Base-by-base conservation (phyloP, 495 filamentous ascomycete species). In the Aspergillus wentii region DNA sequence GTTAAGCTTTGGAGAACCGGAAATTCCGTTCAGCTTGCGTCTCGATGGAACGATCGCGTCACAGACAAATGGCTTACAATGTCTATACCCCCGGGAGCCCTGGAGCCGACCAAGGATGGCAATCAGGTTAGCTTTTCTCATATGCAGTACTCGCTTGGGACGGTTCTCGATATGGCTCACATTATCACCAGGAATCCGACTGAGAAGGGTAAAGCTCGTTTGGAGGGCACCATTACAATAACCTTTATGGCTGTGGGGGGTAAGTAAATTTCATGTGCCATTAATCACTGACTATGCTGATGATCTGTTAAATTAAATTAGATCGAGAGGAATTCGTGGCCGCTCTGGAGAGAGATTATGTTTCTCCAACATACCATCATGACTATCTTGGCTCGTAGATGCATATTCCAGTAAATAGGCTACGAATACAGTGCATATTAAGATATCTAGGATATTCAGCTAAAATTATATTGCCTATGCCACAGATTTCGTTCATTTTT, bases 61-160 rank as follows among this genome's bases (percentile, higher is more conserved):
- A 47, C 48, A 8, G 55, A 68, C 23, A 60, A 43, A 33, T 66
- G 64, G 64, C 33, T 66, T 4, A 66, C 56, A 0, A 43, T 65
- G 34, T 21, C 51, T 18, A 27, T 51, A n/a, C 39, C 40, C 4
- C 16, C 43, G 8, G 35, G 32, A 10, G 13, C 9, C 1, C 19
- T 26, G 5, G 22, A 38, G 32, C 21, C 33, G 10, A 51, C 41
- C n/a, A 52, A 51, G 11, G 57, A 62, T 8, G 44, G 43, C 17
- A 61, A 47, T 16, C 53, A 51, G 1, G 46, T 60, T 8, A 52
- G 35, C 13, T 49, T 68, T 30, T 48, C 48, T 5, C 36, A 33
- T 2, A 18, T 42, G 11, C 37, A 40, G n/a, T 63, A 48, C 33
- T 38, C 41, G 9, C 41, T 60, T 18, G 64, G 64, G 7, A 56